Evolutionary conservation across 2,329 filamentous ascomycete species (phyloP).

Genomic region (Talaromyces sp.): DNA sequence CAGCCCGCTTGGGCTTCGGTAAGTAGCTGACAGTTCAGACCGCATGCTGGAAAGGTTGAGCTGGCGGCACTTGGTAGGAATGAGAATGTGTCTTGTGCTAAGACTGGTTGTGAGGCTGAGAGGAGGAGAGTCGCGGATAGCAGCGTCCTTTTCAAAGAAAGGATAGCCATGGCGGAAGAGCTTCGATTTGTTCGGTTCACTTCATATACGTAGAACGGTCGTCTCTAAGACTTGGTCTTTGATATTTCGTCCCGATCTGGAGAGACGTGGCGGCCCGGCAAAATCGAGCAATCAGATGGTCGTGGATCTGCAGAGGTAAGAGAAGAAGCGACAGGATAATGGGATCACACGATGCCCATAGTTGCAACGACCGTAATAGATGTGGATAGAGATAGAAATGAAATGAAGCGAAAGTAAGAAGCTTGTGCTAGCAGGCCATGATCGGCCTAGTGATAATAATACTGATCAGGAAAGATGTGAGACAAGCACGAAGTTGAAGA

Average conservation of each 20-base stretch:
- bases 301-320: neutral
- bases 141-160: slow-evolving; percentile 7
- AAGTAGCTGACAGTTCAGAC: slow-evolving; percentile 56
- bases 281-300: neutral
- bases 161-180: slow-evolving; percentile 1
- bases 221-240: neutral
- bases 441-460: neutral
- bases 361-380: slow-evolving; percentile 5
- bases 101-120: neutral
- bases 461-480: neutral
- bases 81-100: slow-evolving; percentile 22
- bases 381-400: neutral
- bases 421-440: slow-evolving; percentile 3
- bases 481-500: slow-evolving; percentile 1
- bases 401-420: slow-evolving; percentile 2
- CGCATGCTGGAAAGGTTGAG: slow-evolving; percentile 60
- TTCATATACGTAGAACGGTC: neutral
- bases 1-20: slow-evolving; percentile 71
- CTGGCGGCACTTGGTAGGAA: slow-evolving; percentile 39
- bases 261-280: neutral
- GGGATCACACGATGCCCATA: slow-evolving; percentile 7
- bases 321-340: slow-evolving; percentile 7
- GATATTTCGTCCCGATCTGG: neutral
- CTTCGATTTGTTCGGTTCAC: neutral
- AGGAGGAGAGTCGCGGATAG: neutral